Conservation (phyloP, 768 basidiomycete genomes). For the Austroboletus festivus region DNA sequence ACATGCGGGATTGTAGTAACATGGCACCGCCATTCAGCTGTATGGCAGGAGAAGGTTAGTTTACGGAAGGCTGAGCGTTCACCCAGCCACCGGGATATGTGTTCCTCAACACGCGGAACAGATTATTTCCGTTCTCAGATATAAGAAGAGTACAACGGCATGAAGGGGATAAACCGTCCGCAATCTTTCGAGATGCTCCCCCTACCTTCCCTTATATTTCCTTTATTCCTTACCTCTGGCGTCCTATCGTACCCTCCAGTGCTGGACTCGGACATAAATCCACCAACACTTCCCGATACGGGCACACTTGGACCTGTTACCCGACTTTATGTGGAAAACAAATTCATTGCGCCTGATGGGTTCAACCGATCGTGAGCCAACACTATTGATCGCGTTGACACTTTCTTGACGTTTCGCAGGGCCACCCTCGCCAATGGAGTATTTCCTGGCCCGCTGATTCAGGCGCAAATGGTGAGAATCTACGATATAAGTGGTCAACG, state of each 20-base stretch:
- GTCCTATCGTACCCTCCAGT: not conserved
- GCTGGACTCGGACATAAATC: not conserved
- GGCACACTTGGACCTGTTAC: constrained; percentile 15
- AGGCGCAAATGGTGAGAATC: constrained; percentile 32
- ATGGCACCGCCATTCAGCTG: too few species aligned
- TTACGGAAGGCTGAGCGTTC: too few species aligned
- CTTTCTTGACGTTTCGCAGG: constrained; percentile 18
- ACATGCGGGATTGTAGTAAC: too few species aligned
- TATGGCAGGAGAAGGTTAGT: too few species aligned
- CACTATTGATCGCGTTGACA: not conserved
- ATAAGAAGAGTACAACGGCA: constrained; percentile 5
- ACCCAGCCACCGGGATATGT: too few species aligned
- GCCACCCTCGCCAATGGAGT: constrained; percentile 42
- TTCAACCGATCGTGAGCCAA: constrained; percentile 37
- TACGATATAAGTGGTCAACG: not conserved
- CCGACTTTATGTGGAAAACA: not conserved
- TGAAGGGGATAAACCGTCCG: too few species aligned
- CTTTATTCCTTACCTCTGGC: constrained; percentile 3
- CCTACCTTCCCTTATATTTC: constrained; percentile 6
- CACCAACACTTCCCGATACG: not conserved
- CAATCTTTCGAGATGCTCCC: constrained; percentile 1
- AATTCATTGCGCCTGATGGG: constrained; percentile 45
- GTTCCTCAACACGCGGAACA: too few species aligned
- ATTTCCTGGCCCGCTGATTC: constrained; percentile 48
- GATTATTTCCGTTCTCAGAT: not conserved